Base-by-base conservation (phyloP, 176 grass and related monocot species). In the Paspalum notatum region DNA sequence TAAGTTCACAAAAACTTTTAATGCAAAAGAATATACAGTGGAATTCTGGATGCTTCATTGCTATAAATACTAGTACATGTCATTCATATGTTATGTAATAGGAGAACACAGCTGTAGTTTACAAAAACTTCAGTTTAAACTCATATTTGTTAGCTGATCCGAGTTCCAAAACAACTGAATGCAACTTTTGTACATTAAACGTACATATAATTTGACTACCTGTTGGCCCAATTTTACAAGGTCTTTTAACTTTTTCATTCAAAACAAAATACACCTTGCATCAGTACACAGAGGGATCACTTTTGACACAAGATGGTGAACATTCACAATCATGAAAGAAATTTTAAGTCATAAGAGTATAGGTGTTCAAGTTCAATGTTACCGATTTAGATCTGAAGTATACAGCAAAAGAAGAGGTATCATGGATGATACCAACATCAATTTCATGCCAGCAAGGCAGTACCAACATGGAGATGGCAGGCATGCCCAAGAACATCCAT, bases 51-150 rank as follows among this genome's bases (percentile, higher is more conserved):
- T 50, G 10, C 61, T 61, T 74, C 40, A 53, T 78, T 62, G 53
- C 75, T 78, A 72, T 11, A 78, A 57, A 79, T 54, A 78, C 17
- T 54, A n/a, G n/a, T n/a, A 8, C 43, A 80, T 56, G 50, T 3
- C 25, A 46, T 56, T 72, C 54, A 26, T 37, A 80, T 56, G 66
- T 66, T 71, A 26, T 45, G 38, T 16, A 74, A 56, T 2, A n/a
- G n/a, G 50, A 21, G 32, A 65, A 37, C 11, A 18, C 21, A 74
- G 21, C 38, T 37, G 42, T n/a, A 4, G 52, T 66, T 27, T 72
- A 72, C 17, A 41, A n/a, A 21, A 56, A 15, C 71, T 56, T 44
- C 12, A 46, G 59, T 60, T 67, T 61, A 69, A 61, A 56, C 45
- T 45, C n/a, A 58, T 18, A 32, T 59, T 43, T 71, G 68, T 69